phyloP scores from a whole-genome alignment of 2,329 filamentous ascomycete genomes.

The Talaromyces pinophilus region DNA sequence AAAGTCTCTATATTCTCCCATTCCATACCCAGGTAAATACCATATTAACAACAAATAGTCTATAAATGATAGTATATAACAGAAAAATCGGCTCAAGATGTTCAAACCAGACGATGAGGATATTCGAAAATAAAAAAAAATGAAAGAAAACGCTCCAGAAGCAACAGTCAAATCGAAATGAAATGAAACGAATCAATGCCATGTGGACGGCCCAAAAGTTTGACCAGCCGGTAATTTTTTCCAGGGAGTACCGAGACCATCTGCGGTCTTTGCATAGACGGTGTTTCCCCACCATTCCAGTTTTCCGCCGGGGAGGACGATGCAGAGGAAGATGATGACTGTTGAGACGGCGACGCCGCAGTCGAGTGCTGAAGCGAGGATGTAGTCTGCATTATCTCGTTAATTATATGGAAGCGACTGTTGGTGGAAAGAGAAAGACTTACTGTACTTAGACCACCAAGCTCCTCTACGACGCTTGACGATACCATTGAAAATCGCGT shows the following conservation, averaged over 20 bases:
- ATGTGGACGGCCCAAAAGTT: slow-evolving; percentile 22
- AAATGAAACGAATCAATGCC: slow-evolving; percentile 11
- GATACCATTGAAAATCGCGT: slow-evolving; percentile 50
- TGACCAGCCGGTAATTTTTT: slow-evolving; percentile 22
- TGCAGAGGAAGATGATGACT: slow-evolving; percentile 49
- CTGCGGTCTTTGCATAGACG: slow-evolving; percentile 41
- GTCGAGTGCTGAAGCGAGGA: slow-evolving; percentile 48
- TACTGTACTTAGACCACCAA: slow-evolving; percentile 54
- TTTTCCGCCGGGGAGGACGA: slow-evolving; percentile 43
- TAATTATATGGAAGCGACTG: neutral
- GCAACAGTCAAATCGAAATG: too few species aligned
- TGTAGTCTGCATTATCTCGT: slow-evolving; percentile 35
- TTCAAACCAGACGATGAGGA: neutral
- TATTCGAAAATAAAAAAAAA: neutral
- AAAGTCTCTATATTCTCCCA: neutral
- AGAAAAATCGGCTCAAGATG: neutral
- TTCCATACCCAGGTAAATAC: neutral
- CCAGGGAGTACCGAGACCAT: slow-evolving; percentile 43
- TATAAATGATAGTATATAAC: neutral
- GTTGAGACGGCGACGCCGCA: slow-evolving; percentile 47
- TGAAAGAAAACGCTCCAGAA: neutral
- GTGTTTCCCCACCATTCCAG: slow-evolving; percentile 49
- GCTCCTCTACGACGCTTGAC: slow-evolving; percentile 46
- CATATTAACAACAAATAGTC: slow-evolving; percentile 3
- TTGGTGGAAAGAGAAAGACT: slow-evolving; percentile 19